Evolutionary conservation across 176 grass and related monocot species (phyloP), one percentile per base, ranked within the genome.

Genomic region (Bromus sterilis): DNA sequence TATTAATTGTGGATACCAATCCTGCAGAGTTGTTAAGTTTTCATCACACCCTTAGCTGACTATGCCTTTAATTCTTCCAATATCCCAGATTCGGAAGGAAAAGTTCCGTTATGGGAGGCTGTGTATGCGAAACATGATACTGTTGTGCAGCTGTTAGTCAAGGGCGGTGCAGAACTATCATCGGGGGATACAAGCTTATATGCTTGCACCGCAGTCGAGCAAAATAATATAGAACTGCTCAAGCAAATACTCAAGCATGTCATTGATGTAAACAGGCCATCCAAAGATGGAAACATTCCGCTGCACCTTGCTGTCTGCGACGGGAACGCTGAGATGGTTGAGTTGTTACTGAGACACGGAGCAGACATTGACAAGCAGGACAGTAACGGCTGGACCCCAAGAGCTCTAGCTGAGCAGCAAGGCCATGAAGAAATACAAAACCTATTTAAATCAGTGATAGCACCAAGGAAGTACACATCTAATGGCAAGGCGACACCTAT

Each of bases 41-140:
- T n/a, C 25, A 40, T 49, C 59, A 44, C 73, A 25, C 34, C 20
- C 37, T 49, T 32, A 0, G 7, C 84, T 75, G 33, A 83, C 15
- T 21, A 69, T 76, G 12, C 58, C 34, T 66, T 73, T 42, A 42
- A 68, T 59, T 72, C 7, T 78, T 78, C 40, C 48, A 55, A 68
- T 74, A 56, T 75, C 37, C 37, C 87, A 99, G 96, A 99, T 66
- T 83, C 76, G 1, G 90, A 93, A 40, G 96, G 90, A 84, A 99
- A 83, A 18, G 93, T 93, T 62, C 96, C 96, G 0, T 78, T 99
- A 34, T 93, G 96, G 93, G 96, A 95, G 77, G 96, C 96, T 64
- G 14, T 95, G 35, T 82, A 82, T 86, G 86, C 76, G 12, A 91
- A 80, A 58, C 91, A 95, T n/a, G 77, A 88, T 10, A n/a, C 61